Base-by-base conservation (phyloP, 306 rosid species). In the Ochetophila trinervis region DNA sequence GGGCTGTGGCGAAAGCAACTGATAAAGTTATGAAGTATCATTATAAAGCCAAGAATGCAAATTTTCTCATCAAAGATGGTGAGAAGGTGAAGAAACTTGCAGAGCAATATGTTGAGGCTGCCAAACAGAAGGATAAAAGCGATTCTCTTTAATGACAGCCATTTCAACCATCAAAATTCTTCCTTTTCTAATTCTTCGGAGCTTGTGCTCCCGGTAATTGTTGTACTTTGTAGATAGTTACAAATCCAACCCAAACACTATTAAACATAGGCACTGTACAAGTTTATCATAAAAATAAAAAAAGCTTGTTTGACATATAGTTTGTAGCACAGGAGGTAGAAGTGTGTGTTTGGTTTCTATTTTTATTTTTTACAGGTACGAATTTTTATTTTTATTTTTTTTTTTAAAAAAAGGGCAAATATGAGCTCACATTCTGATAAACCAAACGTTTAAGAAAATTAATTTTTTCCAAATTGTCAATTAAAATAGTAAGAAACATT, bases 71-170 rank as follows among this genome's bases (percentile, higher is more conserved):
- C 18, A 94, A 94, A 82, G 99, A 94, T 77, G 99, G 97, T 7
- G 97, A 94, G 76, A 94, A 94, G 85, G 96, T 94, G 79, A 94
- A 88, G 87, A 94, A 88, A 78, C 99, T 94, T 5, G 96, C 97
- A 0, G 95, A 83, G 85, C 91, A 90, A 85, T 94, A 94, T 52
- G 84, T 79, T 19, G 96, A 94, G 83, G 53, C 99, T 44, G 88
- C 90, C 65, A 95, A 78, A 67, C 85, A 88, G 67, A 84, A 86
- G 75, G 82, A 74, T 67, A 78, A 75, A 70, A 18, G 69, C 52
- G 85, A 87, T 57, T 49, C 69, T 19, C 44, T 15, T 17, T 71
- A 68, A 67, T 68, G 20, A 47, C 12, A 4, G 70, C 47, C 36
- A 13, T 61, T 68, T 36, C 48, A 18, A 44, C 66, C 58, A 14